A percentile compares a stretch with the other conserved stretches of the same genome.
These are phyloP conservation scores for Diplodia corticola DNA, from an alignment of 2,329 filamentous ascomycete species.

Conservation along the genomic window DNA sequence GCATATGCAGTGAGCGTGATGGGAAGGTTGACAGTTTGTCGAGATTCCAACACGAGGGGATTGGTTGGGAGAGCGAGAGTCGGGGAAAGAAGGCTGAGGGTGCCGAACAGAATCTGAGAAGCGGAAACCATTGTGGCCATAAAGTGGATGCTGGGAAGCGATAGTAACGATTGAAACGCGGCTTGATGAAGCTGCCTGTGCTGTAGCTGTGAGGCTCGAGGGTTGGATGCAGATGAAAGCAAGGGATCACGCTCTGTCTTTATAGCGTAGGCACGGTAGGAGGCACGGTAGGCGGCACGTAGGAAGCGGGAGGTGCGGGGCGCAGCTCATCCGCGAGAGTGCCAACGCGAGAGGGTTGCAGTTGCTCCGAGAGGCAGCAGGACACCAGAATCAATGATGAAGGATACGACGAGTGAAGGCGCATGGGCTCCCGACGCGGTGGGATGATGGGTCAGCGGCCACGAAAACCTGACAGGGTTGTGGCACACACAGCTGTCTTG, in stretches of 20 bases:
- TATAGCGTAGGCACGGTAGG: background rate
- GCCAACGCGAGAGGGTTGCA: slow-evolving; percentile 1
- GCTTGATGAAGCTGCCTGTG: background rate
- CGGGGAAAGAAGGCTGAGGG: background rate
- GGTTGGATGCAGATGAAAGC: background rate
- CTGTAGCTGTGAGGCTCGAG: too few species aligned
- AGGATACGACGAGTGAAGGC: background rate
- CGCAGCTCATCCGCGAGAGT: background rate
- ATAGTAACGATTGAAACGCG: background rate
- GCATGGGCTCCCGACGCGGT: slow-evolving; percentile 1
- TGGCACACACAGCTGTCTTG: background rate
- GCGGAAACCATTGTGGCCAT: background rate
- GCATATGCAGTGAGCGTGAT: slow-evolving; percentile 27
- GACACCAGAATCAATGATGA: background rate
- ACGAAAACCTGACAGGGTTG: slow-evolving; percentile 3
- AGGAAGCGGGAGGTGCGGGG: background rate
- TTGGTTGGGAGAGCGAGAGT: background rate
- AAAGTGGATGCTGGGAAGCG: background rate
- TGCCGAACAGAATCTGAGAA: background rate
- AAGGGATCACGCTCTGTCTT: background rate
- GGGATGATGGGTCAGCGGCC: slow-evolving; percentile 15
- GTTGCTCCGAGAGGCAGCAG: background rate
- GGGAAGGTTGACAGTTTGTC: background rate
- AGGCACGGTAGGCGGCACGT: background rate
- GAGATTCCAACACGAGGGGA: background rate